Base-by-base conservation (phyloP, 352 stramenopile genomes). In the Blastocystis hominis region DNA sequence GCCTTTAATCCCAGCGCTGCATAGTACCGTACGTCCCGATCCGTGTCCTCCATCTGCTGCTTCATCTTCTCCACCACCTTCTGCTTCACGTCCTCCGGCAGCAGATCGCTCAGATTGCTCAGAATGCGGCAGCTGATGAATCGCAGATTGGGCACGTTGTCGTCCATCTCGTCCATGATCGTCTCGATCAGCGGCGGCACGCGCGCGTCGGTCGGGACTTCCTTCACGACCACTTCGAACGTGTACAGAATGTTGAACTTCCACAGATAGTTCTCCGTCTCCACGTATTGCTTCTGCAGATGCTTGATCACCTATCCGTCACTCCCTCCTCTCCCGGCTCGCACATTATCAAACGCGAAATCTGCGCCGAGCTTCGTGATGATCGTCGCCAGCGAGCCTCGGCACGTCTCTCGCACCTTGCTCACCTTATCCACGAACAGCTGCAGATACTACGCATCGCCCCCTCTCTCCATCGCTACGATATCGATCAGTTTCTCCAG, bases 111-210 rank as follows among this genome's bases (percentile, higher is more conserved):
- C 72, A 84, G 50, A 44, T 84, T 61, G 2, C 17, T 50, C 7
- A 84, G n/a, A 44, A 84, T 84, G 30, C 72, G 72, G 50, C 72
- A 84, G 10, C 47, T 68, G 30, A 84, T 84, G 72, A 84, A 84
- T 44, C 72, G 72, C 17, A 84, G 50, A 40, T 84, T 84, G 5
- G 72, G 72, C 15, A 84, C 72, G 3, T 15, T 54, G 56, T 84
- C 68, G 34, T 42, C 46, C 47, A 84, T 64, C 50, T 84, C 72
- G 24, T 24, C 62, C 50, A 84, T 24, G n/a, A 84, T 63, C 15
- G 72, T 84, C 2, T 63, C 55, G 2, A 84, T 4, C 50, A 84
- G 34, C 55, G 40, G 53, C 3, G 34, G 24, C 17, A 59, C 40
- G 36, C 72, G 72, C 17, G 17, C 13, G 38, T 84, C 72, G 10